Conservation (phyloP, 2,329 filamentous ascomycete species). For the Botryotinia globosa region DNA sequence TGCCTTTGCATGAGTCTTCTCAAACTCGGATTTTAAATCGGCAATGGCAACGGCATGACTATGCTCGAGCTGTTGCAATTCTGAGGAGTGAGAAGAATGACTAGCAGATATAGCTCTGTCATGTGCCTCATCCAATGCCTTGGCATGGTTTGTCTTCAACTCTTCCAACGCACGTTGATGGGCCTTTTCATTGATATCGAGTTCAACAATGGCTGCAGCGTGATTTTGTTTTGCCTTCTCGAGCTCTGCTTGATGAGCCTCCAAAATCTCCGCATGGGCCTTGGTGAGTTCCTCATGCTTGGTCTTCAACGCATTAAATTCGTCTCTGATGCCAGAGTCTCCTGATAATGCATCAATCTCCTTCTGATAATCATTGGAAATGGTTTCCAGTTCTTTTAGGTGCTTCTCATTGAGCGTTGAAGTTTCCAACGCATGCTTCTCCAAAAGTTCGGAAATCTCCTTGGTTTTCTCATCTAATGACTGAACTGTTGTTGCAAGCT, state of each 20-base stretch:
- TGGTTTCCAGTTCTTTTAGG: slow-evolving; percentile 54
- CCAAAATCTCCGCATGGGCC: slow-evolving; percentile 34
- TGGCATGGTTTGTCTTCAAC: slow-evolving; percentile 55
- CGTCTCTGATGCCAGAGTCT: slow-evolving; percentile 62
- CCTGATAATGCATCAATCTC: slow-evolving; percentile 63
- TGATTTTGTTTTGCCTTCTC: slow-evolving; percentile 33
- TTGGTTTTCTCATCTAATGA: slow-evolving; percentile 37
- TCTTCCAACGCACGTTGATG: slow-evolving; percentile 55
- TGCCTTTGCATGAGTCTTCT: slow-evolving; percentile 54
- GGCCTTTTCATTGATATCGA: slow-evolving; percentile 50
- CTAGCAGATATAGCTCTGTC: slow-evolving; percentile 49
- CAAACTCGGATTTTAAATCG: slow-evolving; percentile 45
- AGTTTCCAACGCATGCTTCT: slow-evolving; percentile 53
- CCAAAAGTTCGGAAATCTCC: slow-evolving; percentile 48
- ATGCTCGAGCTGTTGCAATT: slow-evolving; percentile 54
- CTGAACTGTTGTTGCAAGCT: slow-evolving; percentile 33
- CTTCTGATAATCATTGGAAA: slow-evolving; percentile 61
- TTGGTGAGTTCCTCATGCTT: slow-evolving; percentile 51
- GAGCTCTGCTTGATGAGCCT: slow-evolving; percentile 29
- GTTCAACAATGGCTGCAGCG: slow-evolving; percentile 31
- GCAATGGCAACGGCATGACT: slow-evolving; percentile 47
- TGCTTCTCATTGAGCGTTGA: slow-evolving; percentile 42
- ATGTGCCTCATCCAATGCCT: slow-evolving; percentile 57
- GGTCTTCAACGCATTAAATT: slow-evolving; percentile 58
- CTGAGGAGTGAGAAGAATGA: slow-evolving; percentile 47